Evolutionary conservation across 2,329 filamentous ascomycete species (phyloP).

Genomic region (Helminthosporium solani): DNA sequence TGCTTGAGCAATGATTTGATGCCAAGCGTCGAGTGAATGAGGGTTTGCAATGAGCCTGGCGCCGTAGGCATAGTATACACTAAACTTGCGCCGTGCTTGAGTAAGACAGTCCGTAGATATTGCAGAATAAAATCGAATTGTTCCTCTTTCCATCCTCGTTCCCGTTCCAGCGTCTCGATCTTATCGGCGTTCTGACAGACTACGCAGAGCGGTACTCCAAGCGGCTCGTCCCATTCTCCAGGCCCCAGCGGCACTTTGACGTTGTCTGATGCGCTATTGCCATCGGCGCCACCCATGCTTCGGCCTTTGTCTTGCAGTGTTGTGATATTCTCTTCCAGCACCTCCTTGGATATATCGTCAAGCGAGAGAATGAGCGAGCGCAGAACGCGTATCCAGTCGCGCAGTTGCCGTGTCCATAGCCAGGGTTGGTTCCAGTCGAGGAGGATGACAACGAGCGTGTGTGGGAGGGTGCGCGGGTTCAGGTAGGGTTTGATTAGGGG

Average conservation of each 20-base stretch:
- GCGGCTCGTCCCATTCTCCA: conserved; percentile 88
- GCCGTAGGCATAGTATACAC: conserved; percentile 52
- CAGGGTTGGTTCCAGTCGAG: conserved; percentile 95
- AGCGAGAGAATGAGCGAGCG: conserved; percentile 73
- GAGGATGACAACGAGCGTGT: conserved; percentile 85
- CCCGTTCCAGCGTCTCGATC: conserved; percentile 87
- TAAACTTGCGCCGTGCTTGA: conserved; percentile 68
- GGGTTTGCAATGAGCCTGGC: conserved; percentile 72
- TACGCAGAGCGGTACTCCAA: conserved; percentile 84
- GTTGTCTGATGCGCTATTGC: conserved; percentile 30
- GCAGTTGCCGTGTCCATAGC: conserved; percentile 84
- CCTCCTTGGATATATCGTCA: conserved; percentile 72
- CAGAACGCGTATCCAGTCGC: conserved; percentile 85
- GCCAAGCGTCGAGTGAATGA: conserved; percentile 82
- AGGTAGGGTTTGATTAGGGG: conserved; percentile 81
- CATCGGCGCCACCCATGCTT: conserved; percentile 25
- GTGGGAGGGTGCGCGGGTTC: conserved; percentile 77
- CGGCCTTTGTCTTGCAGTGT: conserved; percentile 66
- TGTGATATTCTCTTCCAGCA: conserved; percentile 83
- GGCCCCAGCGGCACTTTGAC: conserved; percentile 73
- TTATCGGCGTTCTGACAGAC: conserved; percentile 96
- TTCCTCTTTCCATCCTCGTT: conserved; percentile 90
- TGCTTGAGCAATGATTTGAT: conserved; percentile 74
- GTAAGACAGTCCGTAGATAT: conserved; percentile 81
- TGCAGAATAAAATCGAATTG: conserved; percentile 96